These are phyloP conservation scores for Meyerozyma carpophila DNA, from an alignment of 1,139 yeast genomes.

Conservation along the genomic window DNA sequence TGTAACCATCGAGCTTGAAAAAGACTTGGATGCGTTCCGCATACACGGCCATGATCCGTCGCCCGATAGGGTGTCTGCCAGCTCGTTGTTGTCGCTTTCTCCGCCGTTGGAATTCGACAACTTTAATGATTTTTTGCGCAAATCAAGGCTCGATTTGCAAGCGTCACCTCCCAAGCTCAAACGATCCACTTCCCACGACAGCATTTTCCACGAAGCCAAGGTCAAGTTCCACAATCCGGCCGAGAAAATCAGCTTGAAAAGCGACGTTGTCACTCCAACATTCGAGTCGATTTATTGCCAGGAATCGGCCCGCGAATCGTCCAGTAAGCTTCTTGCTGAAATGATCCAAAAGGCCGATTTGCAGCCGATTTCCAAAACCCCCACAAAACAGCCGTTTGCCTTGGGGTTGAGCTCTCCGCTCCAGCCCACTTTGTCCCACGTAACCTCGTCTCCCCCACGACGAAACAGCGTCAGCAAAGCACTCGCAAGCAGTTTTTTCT, in stretches of 20 bases:
- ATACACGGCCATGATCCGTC: neutral
- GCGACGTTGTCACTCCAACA: constrained; percentile 19
- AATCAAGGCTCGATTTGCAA: constrained; percentile 28
- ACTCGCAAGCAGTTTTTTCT: neutral
- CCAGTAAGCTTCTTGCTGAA: neutral
- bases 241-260: constrained; percentile 19
- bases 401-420: neutral
- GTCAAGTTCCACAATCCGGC: constrained; percentile 37
- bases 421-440: neutral
- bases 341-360: neutral
- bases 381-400: neutral
- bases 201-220: constrained; percentile 12
- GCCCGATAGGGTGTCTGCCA: neutral
- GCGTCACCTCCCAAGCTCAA: constrained; percentile 29
- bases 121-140: constrained; percentile 30
- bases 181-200: constrained; percentile 22
- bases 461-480: neutral
- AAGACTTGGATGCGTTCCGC: neutral
- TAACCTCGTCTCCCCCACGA: neutral
- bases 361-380: neutral
- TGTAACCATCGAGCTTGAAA: constrained; percentile 4
- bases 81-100: neutral
- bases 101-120: constrained; percentile 17
- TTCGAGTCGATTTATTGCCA: constrained; percentile 21
- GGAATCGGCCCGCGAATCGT: neutral